These are phyloP conservation scores for Neodidymelliopsis sp. DNA, from an alignment of 2,329 filamentous ascomycete species.

Conservation along the genomic window DNA sequence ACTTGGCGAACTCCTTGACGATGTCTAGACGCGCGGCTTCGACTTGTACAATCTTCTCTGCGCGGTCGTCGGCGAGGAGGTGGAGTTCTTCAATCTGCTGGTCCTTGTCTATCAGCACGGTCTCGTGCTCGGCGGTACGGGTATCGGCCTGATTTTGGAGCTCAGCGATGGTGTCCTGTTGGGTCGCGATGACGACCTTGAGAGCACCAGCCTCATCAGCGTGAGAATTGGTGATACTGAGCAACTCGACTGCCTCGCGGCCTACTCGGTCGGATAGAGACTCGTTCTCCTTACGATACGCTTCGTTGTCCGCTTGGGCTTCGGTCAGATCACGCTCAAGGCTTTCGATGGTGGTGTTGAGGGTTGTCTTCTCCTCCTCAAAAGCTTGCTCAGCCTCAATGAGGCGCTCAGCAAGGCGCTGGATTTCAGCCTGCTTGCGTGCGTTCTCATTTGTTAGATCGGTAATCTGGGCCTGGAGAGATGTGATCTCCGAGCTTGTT, in stretches of 20 bases:
- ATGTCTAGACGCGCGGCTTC: constrained; percentile 41
- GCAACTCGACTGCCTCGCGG: constrained; percentile 38
- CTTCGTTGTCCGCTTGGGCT: constrained; percentile 33
- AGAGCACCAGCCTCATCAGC: constrained; percentile 44
- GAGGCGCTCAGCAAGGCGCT: constrained; percentile 39
- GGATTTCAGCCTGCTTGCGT: constrained; percentile 50
- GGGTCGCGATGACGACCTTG: constrained; percentile 46
- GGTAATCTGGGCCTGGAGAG: constrained; percentile 49
- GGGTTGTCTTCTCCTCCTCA: constrained; percentile 34
- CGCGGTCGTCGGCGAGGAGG: constrained; percentile 43
- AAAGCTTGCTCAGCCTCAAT: constrained; percentile 37
- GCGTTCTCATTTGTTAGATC: constrained; percentile 51
- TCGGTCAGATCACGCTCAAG: constrained; percentile 32
- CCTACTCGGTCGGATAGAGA: constrained; percentile 41
- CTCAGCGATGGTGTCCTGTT: constrained; percentile 49
- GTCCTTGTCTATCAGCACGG: constrained; percentile 35
- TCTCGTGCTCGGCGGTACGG: constrained; percentile 33
- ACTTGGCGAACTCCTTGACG: constrained; percentile 40
- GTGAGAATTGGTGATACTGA: constrained; percentile 38
- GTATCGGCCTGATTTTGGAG: constrained; percentile 39
- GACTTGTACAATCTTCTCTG: constrained; percentile 42
- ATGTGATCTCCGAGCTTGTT: constrained; percentile 40
- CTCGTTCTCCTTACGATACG: constrained; percentile 37
- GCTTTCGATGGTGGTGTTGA: constrained; percentile 31
- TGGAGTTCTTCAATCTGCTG: constrained; percentile 45